A percentile compares a stretch with the other conserved stretches of the same genome.
Evolutionary conservation across 2,329 filamentous ascomycete species (phyloP).

Genomic region (Ophiostoma sp.): DNA sequence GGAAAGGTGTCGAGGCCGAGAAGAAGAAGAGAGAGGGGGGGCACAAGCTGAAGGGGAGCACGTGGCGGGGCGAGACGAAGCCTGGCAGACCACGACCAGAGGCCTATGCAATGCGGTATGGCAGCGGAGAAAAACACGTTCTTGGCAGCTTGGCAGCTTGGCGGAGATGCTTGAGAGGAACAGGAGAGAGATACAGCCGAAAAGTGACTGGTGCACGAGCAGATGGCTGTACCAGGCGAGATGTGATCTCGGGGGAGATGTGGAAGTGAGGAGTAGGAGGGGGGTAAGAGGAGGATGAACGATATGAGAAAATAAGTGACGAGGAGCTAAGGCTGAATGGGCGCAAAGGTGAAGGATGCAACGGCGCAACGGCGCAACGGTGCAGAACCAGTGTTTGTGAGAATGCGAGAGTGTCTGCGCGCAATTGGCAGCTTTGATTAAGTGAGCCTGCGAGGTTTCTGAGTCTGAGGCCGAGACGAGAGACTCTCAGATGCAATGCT

Average conservation of each 20-base stretch:
- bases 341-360: neutral
- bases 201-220: neutral
- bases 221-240: slow-evolving; percentile 7
- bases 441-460: too few species aligned
- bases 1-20: neutral
- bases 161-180: slow-evolving; percentile 18
- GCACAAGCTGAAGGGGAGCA: slow-evolving; percentile 18
- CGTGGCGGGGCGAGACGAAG: slow-evolving; percentile 21
- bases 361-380: neutral
- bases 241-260: slow-evolving; percentile 1
- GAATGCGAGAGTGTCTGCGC: too few species aligned
- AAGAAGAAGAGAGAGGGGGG: slow-evolving; percentile 12
- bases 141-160: slow-evolving; percentile 25
- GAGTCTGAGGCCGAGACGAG: too few species aligned
- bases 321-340: slow-evolving; percentile 11
- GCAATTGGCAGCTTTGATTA: too few species aligned
- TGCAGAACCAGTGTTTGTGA: too few species aligned
- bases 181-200: neutral
- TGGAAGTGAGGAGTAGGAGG: slow-evolving; percentile 3
- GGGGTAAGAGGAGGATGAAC: neutral
- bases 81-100: slow-evolving; percentile 15
- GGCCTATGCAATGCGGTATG: slow-evolving; percentile 16
- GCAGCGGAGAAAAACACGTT: slow-evolving; percentile 20
- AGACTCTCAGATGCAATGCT: neutral
- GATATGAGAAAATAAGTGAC: neutral